Evolutionary conservation across 108 stramenopile species (phyloP), one percentile per base, ranked within the genome.

Genomic region (Chaetoceros tenuissimus): DNA sequence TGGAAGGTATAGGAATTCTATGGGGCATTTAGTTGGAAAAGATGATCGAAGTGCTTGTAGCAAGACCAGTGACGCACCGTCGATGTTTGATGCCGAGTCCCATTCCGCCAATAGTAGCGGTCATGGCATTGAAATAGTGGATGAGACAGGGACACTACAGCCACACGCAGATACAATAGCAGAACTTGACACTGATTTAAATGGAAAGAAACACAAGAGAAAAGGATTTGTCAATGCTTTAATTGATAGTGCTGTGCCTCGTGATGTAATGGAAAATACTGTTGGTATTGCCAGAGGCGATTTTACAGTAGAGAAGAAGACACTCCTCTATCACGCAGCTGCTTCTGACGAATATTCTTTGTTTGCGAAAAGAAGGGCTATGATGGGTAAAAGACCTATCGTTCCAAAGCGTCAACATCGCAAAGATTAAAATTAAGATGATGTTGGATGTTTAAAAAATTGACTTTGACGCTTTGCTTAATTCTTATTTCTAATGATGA

Each of bases 311-410:
- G 85, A 87, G 64, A 82, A 81, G 58, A 94, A 89, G 58, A 87
- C 87, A 2, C 62, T 94, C 34, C 54, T 94, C 53, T 78, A 87
- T 65, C 87, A 89, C 62, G 92, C 92, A 24, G 76, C 86, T 31
- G 85, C 92, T 28, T 85, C 88, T 0, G 92, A 94, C 58, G 75
- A 81, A 45, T 89, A 94, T 66, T 85, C 85, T 71, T 67, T 94
- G 69, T 89, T 94, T 59, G 59, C 63, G 10, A 64, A 63, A 16
- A 23, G 56, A 24, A 51, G 50, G 50, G 18, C 31, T 55, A 29
- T 29, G 27, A 55, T 18, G 48, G n/a, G 48, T 7, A 49, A 49
- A 49, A n/a, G n/a, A n/a, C n/a, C n/a, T n/a, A n/a, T n/a, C n/a
- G n/a, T n/a, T n/a, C n/a, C n/a, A n/a, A n/a, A n/a, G n/a, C n/a